phyloP scores from a whole-genome alignment of 176 grass and related monocot genomes.

The Hordeum marinum region DNA sequence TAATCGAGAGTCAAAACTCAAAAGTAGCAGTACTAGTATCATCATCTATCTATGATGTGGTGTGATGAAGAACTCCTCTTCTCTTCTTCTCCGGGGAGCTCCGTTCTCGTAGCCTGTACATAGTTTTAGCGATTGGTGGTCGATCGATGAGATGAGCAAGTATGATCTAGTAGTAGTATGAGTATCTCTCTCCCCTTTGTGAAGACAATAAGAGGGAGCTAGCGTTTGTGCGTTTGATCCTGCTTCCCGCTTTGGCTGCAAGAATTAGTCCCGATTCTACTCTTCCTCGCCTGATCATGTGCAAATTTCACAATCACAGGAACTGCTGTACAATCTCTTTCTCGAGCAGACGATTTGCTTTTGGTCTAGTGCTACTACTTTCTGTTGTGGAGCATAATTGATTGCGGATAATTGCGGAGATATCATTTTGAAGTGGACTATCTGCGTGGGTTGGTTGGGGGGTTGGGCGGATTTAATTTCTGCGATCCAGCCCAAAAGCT shows the following conservation, averaged over 20 bases:
- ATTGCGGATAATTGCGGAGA: neutral
- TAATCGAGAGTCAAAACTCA: neutral
- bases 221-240: neutral
- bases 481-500: neutral
- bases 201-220: conserved; percentile 35
- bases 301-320: neutral
- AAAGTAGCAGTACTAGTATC: neutral
- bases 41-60: neutral
- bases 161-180: neutral
- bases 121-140: neutral
- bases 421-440: neutral
- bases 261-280: neutral
- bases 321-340: neutral
- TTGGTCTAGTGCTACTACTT: neutral
- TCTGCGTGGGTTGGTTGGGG: neutral
- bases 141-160: neutral
- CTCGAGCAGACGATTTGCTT: neutral
- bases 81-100: neutral
- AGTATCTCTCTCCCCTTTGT: conserved; percentile 28
- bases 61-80: neutral
- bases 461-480: neutral
- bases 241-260: neutral
- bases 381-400: neutral
- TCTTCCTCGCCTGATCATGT: neutral
- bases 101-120: neutral